Evolutionary conservation across 2,329 filamentous ascomycete species (phyloP).

Genomic region (Mycosphaerella sp.): DNA sequence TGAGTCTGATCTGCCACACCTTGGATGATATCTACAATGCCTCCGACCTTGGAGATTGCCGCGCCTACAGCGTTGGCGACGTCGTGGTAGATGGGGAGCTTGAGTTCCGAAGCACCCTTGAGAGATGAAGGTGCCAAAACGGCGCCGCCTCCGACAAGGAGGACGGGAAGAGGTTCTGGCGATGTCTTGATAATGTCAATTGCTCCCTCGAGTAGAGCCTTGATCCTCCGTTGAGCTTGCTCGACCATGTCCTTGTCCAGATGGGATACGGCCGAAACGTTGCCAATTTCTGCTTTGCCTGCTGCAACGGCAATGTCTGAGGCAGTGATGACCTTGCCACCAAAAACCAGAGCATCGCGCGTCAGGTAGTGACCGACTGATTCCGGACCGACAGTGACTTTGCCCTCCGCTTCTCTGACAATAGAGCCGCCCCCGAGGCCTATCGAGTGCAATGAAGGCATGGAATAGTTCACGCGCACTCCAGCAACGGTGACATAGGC

Average conservation of each 20-base stretch:
- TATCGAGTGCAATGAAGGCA: conserved; percentile 47
- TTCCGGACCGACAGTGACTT: conserved; percentile 49
- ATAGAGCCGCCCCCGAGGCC: conserved; percentile 52
- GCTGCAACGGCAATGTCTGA: conserved; percentile 46
- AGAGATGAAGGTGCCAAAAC: conserved; percentile 47
- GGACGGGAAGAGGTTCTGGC: conserved; percentile 45
- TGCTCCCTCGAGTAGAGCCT: conserved; percentile 45
- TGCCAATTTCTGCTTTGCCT: conserved; percentile 25
- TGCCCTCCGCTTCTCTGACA: conserved; percentile 30
- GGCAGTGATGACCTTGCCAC: conserved; percentile 48
- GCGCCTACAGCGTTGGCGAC: conserved; percentile 57
- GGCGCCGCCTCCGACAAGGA: conserved; percentile 54
- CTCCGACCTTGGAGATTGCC: conserved; percentile 51
- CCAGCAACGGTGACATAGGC: conserved; percentile 57
- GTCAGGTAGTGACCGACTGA: conserved; percentile 50
- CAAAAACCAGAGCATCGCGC: conserved; percentile 47
- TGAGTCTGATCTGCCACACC: conserved; percentile 38
- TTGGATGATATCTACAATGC: conserved; percentile 49
- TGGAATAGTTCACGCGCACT: conserved; percentile 48
- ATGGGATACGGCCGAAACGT: conserved; percentile 19
- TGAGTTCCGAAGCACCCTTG: conserved; percentile 46
- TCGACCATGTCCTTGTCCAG: conserved; percentile 19
- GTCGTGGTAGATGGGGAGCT: conserved; percentile 48
- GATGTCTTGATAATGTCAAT: conserved; percentile 54
- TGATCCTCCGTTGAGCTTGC: conserved; percentile 36